Evolutionary conservation across 176 grass and related monocot genomes (phyloP), one percentile per base, ranked within the genome.

Genomic region (Zoysia pacifica): DNA sequence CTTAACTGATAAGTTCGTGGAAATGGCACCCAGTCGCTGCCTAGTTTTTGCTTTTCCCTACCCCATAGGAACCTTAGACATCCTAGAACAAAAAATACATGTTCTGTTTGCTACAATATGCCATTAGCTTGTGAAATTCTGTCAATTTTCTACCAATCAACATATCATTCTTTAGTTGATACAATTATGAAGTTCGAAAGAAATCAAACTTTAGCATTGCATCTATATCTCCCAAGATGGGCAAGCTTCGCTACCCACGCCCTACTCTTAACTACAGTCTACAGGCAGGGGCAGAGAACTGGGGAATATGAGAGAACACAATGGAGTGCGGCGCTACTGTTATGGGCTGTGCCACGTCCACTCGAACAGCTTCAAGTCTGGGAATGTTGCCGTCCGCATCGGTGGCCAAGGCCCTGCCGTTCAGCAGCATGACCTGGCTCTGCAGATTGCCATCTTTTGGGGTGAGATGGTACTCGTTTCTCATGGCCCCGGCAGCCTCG

Each of bases 401-500:
- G 16, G 89, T 74, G 52, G 65, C 83, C 86, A 93, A 65, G 48
- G 84, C 55, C 60, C 9, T 80, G 53, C 90, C 90, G 75, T 97
- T 97, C 16, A 93, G 80, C 71, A 93, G 41, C 93, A 97, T 79
- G 28, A 77, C 82, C 69, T 97, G 93, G 88, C 93, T 93, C 7
- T 84, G 88, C 59, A 97, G 45, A 39, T 86, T 15, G 38, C 93
- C 85, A 59, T 76, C 82, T 39, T 80, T 52, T 11, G 86, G 53
- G 5, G 87, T 85, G 9, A 97, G 81, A 53, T 93, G 90, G 87
- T 97, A 93, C 48, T 93, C 90, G 19, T 97, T 86, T 72, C 93
- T 90, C 61, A 47, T 50, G 43, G 71, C 55, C 5, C 52, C 75
- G 10, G n/a, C 54, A 2, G 54, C 16, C 12, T 55, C 63, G 2